phyloP scores from a whole-genome alignment of 2,329 filamentous ascomycete genomes.

The Diplodia mutila region DNA sequence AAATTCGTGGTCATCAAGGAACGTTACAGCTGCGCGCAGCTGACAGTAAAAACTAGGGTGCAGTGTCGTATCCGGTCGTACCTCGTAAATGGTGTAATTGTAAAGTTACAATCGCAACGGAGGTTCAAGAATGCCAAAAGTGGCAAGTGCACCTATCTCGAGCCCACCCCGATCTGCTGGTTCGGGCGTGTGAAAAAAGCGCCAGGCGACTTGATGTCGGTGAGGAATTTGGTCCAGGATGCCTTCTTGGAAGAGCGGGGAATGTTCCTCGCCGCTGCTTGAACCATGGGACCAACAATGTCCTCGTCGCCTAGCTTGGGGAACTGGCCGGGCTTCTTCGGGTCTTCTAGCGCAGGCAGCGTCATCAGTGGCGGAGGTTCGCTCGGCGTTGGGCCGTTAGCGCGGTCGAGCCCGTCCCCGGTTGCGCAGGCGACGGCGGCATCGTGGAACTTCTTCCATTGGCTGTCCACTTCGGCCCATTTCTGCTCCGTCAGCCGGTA shows the following conservation, averaged over 20 bases:
- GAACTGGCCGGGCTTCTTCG: constrained; percentile 76
- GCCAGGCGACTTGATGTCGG: constrained; percentile 42
- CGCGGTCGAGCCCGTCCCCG: constrained; percentile 38
- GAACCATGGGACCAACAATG: constrained; percentile 90
- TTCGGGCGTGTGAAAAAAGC: constrained; percentile 39
- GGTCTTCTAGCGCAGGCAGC: constrained; percentile 70
- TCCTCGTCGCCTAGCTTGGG: constrained; percentile 86
- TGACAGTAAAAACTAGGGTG: constrained; percentile 32
- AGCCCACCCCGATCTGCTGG: constrained; percentile 11
- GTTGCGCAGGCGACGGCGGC: constrained; percentile 56
- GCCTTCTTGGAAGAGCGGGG: constrained; percentile 41
- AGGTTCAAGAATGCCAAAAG: constrained; percentile 21
- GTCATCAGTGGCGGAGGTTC: constrained; percentile 62
- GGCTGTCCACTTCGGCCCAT: constrained; percentile 77
- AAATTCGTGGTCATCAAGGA: constrained; percentile 33
- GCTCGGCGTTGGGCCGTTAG: constrained; percentile 44
- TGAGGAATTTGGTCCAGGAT: constrained; percentile 44
- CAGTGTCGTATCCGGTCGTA: constrained; percentile 44
- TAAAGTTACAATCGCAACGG: constrained; percentile 37
- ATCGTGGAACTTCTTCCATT: constrained; percentile 74
- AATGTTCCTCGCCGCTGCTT: constrained; percentile 44
- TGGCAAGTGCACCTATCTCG: background rate
- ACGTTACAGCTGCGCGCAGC: constrained; percentile 25
- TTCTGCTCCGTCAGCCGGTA: constrained; percentile 85
- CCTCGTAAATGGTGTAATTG: constrained; percentile 39